phyloP scores from a whole-genome alignment of 371 early-diverging fungal genomes.

The Mortierella sp. region DNA sequence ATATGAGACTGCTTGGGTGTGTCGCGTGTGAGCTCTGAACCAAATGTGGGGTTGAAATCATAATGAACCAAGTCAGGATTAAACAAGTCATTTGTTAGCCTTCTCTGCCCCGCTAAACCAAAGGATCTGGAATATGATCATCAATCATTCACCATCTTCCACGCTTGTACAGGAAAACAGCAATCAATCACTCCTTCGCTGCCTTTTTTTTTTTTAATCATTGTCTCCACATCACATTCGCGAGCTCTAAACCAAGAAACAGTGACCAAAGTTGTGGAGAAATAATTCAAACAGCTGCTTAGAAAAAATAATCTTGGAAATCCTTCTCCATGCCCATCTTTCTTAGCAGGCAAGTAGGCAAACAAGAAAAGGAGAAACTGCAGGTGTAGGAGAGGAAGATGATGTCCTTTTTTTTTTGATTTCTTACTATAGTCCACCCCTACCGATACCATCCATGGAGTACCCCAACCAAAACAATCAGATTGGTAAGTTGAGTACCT shows the following conservation, averaged over 20 bases:
- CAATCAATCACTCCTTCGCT: background rate
- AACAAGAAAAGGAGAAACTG: background rate
- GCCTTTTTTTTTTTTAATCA: too few relatives aligned
- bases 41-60: slow-evolving; percentile 6
- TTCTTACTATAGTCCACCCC: background rate
- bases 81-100: background rate
- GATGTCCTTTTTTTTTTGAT: too few relatives aligned
- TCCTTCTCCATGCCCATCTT: background rate
- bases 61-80: background rate
- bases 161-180: too few relatives aligned
- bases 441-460: too few relatives aligned
- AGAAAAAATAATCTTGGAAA: background rate
- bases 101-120: too few relatives aligned
- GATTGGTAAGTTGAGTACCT: too few relatives aligned
- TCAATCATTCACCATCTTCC: too few relatives aligned
- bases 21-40: slow-evolving; percentile 2
- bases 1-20: background rate
- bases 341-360: background rate
- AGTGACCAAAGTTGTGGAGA: background rate
- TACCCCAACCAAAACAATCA: too few relatives aligned
- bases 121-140: too few relatives aligned
- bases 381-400: background rate
- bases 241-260: background rate
- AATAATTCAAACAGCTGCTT: slow-evolving; percentile 8
- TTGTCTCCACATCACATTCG: background rate